A percentile compares a stretch with the other conserved stretches of the same genome.
phyloP scores from a whole-genome alignment of 108 stramenopile genomes.

The Pseudonitzschia multiseries region DNA sequence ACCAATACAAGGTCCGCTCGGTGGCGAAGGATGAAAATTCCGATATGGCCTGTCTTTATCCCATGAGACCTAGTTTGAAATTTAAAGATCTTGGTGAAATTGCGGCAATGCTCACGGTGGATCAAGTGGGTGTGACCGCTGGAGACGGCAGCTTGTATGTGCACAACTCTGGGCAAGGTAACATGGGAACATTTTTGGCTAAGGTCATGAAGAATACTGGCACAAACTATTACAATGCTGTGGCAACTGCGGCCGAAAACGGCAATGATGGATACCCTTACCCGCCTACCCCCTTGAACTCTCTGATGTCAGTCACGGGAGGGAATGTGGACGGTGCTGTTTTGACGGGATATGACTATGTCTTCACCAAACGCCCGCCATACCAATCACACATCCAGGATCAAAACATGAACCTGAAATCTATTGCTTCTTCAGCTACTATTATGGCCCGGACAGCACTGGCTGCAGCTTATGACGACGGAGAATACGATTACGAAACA shows the following conservation, averaged over 20 bases:
- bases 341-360: constrained; percentile 79
- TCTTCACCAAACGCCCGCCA: constrained; percentile 54
- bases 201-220: constrained; percentile 62
- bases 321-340: constrained; percentile 70
- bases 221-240: constrained; percentile 35
- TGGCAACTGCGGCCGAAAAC: constrained; percentile 47
- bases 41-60: constrained; percentile 68
- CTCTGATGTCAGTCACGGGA: constrained; percentile 55
- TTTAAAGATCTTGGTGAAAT: constrained; percentile 70
- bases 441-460: constrained; percentile 77
- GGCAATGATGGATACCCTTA: constrained; percentile 58
- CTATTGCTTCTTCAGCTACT: constrained; percentile 82
- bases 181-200: constrained; percentile 57
- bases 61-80: constrained; percentile 67
- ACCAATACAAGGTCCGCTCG: constrained; percentile 46
- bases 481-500: constrained; percentile 61
- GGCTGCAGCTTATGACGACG: constrained; percentile 79
- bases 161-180: constrained; percentile 57
- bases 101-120: constrained; percentile 78
- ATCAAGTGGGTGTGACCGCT: constrained; percentile 73
- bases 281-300: constrained; percentile 78
- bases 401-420: constrained; percentile 56
- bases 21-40: constrained; percentile 54
- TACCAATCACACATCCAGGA: constrained; percentile 69
- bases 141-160: constrained; percentile 60